Conservation (phyloP, 176 grass and related monocot genomes). For the Tillandsia fasciculata region DNA sequence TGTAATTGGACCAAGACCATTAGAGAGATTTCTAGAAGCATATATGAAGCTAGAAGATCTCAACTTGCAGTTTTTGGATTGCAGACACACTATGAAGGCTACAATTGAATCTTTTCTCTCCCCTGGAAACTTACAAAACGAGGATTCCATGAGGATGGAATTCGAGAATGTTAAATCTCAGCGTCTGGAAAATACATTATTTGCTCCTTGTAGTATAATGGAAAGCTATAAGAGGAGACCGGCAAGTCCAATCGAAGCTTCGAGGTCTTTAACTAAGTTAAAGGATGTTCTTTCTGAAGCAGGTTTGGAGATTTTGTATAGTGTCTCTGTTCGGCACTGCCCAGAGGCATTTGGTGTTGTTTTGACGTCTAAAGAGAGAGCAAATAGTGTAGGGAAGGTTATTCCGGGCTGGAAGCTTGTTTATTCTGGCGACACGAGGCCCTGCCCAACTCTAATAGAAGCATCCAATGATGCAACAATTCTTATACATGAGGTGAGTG, state of each 20-base stretch:
- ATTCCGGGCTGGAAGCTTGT: constrained; percentile 88
- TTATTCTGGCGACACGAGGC: constrained; percentile 86
- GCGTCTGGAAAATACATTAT: constrained; percentile 37
- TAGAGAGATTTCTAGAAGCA: constrained; percentile 89
- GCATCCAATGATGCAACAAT: constrained; percentile 77
- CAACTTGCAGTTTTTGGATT: constrained; percentile 93
- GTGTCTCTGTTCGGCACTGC: constrained; percentile 80
- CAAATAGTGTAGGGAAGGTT: constrained; percentile 34
- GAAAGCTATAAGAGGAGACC: constrained; percentile 71
- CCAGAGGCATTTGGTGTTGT: constrained; percentile 87
- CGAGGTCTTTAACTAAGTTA: constrained; percentile 38
- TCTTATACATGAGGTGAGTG: constrained; percentile 83
- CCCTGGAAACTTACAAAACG: background rate
- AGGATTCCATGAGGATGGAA: background rate
- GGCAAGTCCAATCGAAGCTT: constrained; percentile 40
- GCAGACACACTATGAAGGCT: constrained; percentile 72
- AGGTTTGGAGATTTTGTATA: constrained; percentile 64
- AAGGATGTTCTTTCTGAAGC: constrained; percentile 52
- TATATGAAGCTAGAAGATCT: constrained; percentile 90
- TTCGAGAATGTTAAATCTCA: constrained; percentile 13
- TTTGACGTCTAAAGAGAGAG: constrained; percentile 41
- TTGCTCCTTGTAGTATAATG: constrained; percentile 75
- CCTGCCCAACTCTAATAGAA: constrained; percentile 70
- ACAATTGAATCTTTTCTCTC: constrained; percentile 29
- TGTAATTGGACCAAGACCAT: constrained; percentile 81